Evolutionary conservation across 176 grass and related monocot genomes (phyloP).

Genomic region (Ensete glaucum): DNA sequence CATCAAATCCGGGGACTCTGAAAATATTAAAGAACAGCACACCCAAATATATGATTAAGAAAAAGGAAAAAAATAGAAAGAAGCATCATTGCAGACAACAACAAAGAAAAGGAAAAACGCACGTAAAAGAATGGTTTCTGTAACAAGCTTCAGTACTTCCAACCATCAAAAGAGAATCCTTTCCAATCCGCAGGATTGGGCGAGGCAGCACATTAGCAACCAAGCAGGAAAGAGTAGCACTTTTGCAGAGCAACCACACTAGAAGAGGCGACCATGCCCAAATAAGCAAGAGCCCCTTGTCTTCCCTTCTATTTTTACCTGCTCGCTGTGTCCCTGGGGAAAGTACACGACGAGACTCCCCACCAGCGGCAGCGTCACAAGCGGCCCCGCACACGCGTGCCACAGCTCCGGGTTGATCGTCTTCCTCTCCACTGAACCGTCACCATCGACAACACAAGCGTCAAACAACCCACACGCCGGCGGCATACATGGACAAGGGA

Average conservation of each 20-base stretch:
- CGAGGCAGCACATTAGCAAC: background rate
- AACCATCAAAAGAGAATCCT: background rate
- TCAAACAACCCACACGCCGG: background rate
- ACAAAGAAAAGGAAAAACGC: background rate
- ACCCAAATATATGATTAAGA: background rate
- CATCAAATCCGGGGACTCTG: background rate
- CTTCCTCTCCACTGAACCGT: constrained; percentile 56
- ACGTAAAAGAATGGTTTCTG: background rate
- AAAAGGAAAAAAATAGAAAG: background rate
- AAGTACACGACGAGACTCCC: constrained; percentile 97
- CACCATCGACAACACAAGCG: background rate
- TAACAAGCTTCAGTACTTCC: background rate
- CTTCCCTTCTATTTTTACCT: constrained; percentile 29
- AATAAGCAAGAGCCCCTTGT: background rate
- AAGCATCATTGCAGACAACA: background rate
- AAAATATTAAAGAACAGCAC: background rate
- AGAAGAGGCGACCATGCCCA: background rate
- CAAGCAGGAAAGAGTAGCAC: background rate
- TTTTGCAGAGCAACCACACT: background rate
- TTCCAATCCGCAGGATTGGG: background rate
- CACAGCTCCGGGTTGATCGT: constrained; percentile 85
- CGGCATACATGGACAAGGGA: background rate
- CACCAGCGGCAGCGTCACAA: constrained; percentile 75
- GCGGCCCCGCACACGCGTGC: constrained; percentile 88
- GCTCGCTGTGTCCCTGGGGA: constrained; percentile 92